Evolutionary conservation across 2,329 filamentous ascomycete genomes (phyloP).

Genomic region (Xylaria hypoxylon): DNA sequence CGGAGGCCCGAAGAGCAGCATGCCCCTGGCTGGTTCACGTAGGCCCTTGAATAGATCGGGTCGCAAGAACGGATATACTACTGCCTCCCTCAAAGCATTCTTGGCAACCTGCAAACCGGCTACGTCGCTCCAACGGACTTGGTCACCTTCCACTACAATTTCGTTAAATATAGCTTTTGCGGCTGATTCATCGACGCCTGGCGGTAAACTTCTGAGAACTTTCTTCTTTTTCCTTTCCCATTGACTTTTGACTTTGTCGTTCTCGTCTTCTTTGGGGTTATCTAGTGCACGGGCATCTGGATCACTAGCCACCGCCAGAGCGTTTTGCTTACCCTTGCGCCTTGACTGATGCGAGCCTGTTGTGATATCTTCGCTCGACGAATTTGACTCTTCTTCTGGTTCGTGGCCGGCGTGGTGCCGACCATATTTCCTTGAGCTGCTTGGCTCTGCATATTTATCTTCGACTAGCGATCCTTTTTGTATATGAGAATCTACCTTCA

Average conservation of each 20-base stretch:
- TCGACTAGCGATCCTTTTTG: conserved; percentile 35
- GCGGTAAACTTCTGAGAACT: conserved; percentile 81
- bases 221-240: conserved; percentile 73
- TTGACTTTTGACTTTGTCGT: conserved; percentile 56
- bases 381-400: conserved; percentile 37
- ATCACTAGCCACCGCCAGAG: conserved; percentile 55
- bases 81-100: conserved; percentile 90
- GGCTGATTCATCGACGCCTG: conserved; percentile 82
- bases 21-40: conserved; percentile 91
- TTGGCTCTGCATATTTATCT: conserved; percentile 39
- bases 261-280: conserved; percentile 56
- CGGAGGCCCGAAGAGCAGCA: conserved; percentile 95
- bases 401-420: conserved; percentile 36
- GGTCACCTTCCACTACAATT: conserved; percentile 92
- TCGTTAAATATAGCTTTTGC: conserved; percentile 96
- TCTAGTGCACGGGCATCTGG: conserved; percentile 62
- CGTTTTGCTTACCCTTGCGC: conserved; percentile 55
- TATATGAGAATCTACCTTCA: conserved; percentile 36
- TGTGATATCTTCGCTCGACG: conserved; percentile 43
- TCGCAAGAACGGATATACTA: conserved; percentile 95
- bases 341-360: conserved; percentile 38
- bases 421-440: conserved; percentile 43
- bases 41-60: conserved; percentile 97
- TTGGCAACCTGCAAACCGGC: conserved; percentile 92
- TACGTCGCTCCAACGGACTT: conserved; percentile 94